Conservation (phyloP, 192 early-diverging fungal genomes). For the Pilaira anomala region DNA sequence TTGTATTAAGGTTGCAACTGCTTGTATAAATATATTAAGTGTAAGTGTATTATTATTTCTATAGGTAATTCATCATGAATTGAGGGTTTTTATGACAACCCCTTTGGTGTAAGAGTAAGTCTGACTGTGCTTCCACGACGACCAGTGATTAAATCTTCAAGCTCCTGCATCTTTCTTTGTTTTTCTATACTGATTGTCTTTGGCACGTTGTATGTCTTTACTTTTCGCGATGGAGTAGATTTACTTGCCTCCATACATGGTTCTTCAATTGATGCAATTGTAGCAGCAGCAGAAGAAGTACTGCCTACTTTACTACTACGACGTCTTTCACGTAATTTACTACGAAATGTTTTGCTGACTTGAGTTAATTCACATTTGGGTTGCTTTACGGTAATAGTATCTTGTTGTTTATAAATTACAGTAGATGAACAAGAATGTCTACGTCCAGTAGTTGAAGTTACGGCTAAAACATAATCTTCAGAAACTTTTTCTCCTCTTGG, state of each 20-base stretch:
- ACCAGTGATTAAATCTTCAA: conserved; percentile 35
- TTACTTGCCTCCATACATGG: conserved; percentile 4
- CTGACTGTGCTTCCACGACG: conserved; percentile 33
- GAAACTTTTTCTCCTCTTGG: conserved; percentile 2
- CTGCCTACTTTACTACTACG: conserved; percentile 8
- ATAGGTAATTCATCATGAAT: too few species aligned
- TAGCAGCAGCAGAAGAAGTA: neutral
- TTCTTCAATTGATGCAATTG: conserved; percentile 3
- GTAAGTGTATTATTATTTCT: too few species aligned
- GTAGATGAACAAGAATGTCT: conserved; percentile 21
- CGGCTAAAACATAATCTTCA: neutral
- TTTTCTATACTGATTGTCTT: conserved; percentile 13
- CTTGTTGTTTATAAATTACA: conserved; percentile 1
- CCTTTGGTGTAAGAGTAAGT: conserved; percentile 33
- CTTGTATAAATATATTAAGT: neutral
- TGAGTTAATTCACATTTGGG: too few species aligned
- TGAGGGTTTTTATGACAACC: conserved; percentile 1
- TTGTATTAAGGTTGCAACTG: too few species aligned
- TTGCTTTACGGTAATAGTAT: neutral
- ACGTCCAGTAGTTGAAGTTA: neutral
- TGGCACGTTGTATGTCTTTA: conserved; percentile 29
- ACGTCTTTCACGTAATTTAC: conserved; percentile 13
- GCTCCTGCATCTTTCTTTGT: conserved; percentile 10
- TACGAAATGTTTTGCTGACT: neutral
- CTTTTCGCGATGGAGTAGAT: conserved; percentile 22